Evolutionary conservation across 352 stramenopile genomes (phyloP), one percentile per base, ranked within the genome.

Genomic region (Phytophthora litchii): DNA sequence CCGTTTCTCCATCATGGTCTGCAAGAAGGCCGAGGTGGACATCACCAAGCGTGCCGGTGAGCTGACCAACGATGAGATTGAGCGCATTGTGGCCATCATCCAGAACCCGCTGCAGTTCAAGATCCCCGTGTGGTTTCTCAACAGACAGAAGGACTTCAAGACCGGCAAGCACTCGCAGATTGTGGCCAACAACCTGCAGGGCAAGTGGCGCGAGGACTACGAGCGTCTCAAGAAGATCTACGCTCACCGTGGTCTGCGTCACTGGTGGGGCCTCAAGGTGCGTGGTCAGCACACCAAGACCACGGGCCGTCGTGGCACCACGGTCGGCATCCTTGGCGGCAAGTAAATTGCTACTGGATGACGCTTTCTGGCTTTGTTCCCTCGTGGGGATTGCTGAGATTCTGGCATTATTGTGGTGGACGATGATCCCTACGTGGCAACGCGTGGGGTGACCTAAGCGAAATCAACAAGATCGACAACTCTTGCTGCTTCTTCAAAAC

Each of bases 81-180:
- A 99, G 88, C 98, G 98, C 76, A 80, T 99, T 50, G 96, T 99
- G 56, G 97, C 96, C 60, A 99, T 99, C 72, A 99, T 99, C 83
- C 91, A 98, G 74, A 99, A 99, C 83, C 97, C 97, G 57, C 90
- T 97, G 69, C 94, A 99, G 81, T 99, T 99, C 92, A 99, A 99
- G 88, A 98, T 99, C 78, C 97, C 97, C 55, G 81, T 99, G 63
- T 99, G 97, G 97, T 99, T 99, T 86, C 88, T 99, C 43, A 99
- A 99, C 91, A 95, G 97, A 83, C 97, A 99, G 89, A 99, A 99
- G 89, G 97, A 99, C 88, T 99, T 98, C 85, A 99, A 99, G 89
- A 99, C 96, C 48, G 97, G 97, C 83, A 99, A 99, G 86, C 98
- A 98, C 86, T 97, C 83, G 65, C 98, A 99, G 86, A 85, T 98